phyloP scores from a whole-genome alignment of 2,329 filamentous ascomycete genomes.

The Proliferodiscus dingleyae region DNA sequence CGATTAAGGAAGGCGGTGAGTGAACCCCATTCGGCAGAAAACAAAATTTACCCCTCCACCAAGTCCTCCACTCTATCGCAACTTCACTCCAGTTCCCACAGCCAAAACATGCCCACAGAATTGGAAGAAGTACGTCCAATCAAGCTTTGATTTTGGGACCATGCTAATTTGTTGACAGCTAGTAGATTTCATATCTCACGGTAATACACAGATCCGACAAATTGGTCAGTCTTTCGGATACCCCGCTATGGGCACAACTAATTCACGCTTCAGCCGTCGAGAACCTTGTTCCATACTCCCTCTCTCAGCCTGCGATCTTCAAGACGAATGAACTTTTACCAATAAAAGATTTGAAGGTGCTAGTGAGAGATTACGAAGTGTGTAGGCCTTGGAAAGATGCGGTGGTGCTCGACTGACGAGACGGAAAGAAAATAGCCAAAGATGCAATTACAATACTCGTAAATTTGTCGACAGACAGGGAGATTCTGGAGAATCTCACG shows the following conservation, averaged over 20 bases:
- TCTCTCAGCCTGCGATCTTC: constrained; percentile 71
- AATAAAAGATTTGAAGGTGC: constrained; percentile 79
- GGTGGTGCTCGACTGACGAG: constrained; percentile 11
- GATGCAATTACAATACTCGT: constrained; percentile 88
- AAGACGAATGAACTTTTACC: constrained; percentile 75
- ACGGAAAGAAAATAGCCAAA: constrained; percentile 73
- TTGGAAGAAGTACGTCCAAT: constrained; percentile 64
- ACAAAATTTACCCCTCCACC: no score
- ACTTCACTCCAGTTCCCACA: no score
- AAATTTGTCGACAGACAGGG: constrained; percentile 73
- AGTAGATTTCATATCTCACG: constrained; percentile 88
- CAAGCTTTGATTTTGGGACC: neutral
- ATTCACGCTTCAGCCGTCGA: constrained; percentile 59
- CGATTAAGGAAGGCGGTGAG: no score
- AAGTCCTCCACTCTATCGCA: no score
- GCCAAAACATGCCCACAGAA: constrained; percentile 61
- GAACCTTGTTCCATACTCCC: constrained; percentile 79
- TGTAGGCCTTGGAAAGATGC: constrained; percentile 28
- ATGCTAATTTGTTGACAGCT: constrained; percentile 49
- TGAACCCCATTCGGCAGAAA: no score
- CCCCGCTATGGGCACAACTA: constrained; percentile 12
- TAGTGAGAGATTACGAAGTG: constrained; percentile 79
- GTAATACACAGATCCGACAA: constrained; percentile 84
- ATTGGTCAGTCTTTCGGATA: constrained; percentile 49
- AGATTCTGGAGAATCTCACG: constrained; percentile 67